Evolutionary conservation across 176 grass and related monocot genomes (phyloP), one percentile per base, ranked within the genome.

Genomic region (Carex scoparia): DNA sequence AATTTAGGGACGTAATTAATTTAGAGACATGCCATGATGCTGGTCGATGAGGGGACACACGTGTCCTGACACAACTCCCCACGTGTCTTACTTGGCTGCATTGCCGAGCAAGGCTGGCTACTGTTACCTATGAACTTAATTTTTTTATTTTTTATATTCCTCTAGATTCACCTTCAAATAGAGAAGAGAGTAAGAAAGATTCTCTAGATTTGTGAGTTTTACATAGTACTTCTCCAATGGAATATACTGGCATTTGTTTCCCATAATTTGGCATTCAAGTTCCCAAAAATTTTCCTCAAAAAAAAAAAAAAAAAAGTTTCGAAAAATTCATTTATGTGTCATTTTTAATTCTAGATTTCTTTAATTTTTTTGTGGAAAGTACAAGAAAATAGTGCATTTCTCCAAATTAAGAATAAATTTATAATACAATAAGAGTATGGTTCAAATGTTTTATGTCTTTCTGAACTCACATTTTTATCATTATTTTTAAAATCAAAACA

Each of bases 31-130:
- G 71, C 46, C 71, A 53, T 75, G 33, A 35, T 75, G 71, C 46
- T 75, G 71, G 71, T 51, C 19, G 44, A 51, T 54, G 71, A 75
- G 71, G 46, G 71, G 71, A 75, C 71, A 75, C 71, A 75, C n/a
- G 44, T 75, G 71, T 75, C n/a, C 46, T 75, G 44, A 75, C 71
- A 53, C 46, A 5, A 35, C 56, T 15, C 3, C 37, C 16, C 78
- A 81, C 78, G 78, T 37, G 78, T 80, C 49, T 2, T 32, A 80
- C 77, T 61, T 28, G 27, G 77, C 54, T 35, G 77, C 27, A 61
- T 18, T 19, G 28, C 54, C 78, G 59, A 81, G 59, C 78, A 81
- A 81, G 78, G 78, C 78, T 62, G 32, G 78, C 54, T 62, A 40
- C 51, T 62, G 4, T 81, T 16, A 81, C 56, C 59, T 61, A 60